Conservation (phyloP, 176 grass and related monocot species). For the Tuctoria greenei region DNA sequence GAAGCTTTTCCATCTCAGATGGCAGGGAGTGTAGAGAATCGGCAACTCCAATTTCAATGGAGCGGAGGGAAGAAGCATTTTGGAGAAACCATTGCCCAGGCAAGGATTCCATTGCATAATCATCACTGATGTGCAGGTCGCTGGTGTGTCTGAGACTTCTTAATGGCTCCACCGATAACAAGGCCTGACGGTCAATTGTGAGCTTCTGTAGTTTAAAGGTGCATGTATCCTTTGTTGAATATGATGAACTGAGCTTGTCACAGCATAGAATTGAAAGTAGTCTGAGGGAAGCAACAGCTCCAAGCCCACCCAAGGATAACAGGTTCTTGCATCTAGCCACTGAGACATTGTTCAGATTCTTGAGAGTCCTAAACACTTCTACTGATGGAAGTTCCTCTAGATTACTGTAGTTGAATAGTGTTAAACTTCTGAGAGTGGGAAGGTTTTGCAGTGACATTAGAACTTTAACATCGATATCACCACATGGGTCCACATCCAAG, state of each 20-base stretch:
- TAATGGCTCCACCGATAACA: constrained; percentile 40
- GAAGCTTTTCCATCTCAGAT: constrained; percentile 2
- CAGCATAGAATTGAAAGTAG: constrained; percentile 22
- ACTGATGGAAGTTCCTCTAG: constrained; percentile 25
- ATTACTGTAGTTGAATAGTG: constrained; percentile 10
- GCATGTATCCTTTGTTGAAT: background rate
- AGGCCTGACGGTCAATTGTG: background rate
- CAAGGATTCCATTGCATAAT: constrained; percentile 1
- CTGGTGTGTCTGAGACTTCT: constrained; percentile 25
- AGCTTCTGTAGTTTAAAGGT: constrained; percentile 24
- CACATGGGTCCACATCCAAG: background rate
- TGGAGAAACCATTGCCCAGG: constrained; percentile 28
- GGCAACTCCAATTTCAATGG: constrained; percentile 22
- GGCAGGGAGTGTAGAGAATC: background rate
- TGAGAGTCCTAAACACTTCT: constrained; percentile 24
- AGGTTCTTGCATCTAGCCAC: background rate
- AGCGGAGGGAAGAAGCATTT: background rate
- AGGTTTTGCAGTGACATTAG: constrained; percentile 10
- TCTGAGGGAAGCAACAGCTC: constrained; percentile 16
- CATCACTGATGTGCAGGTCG: background rate
- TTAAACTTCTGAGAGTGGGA: background rate
- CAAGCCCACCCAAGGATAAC: constrained; percentile 35
- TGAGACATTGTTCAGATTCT: background rate
- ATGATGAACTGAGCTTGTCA: background rate
- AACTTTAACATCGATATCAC: constrained; percentile 13